Conservation (phyloP, 345 rosid genomes). For the Acer campestre region DNA sequence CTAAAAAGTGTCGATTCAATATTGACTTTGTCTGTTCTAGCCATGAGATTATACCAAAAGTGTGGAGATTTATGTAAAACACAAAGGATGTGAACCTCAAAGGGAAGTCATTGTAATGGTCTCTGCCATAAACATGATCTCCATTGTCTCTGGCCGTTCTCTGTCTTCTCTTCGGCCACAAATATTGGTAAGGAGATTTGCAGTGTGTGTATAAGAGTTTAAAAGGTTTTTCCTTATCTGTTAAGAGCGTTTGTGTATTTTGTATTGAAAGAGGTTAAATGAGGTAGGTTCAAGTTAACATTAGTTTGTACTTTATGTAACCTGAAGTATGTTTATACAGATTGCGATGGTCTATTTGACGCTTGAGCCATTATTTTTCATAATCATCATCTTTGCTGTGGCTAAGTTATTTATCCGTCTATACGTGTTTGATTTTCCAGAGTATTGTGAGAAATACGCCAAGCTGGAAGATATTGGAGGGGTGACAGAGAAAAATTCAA, state of each 20-base stretch:
- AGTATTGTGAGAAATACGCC: conserved; percentile 86
- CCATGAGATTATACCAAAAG: background rate
- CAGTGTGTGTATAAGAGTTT: background rate
- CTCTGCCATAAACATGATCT: background rate
- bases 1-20: too few species aligned
- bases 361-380: background rate
- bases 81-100: background rate
- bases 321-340: background rate
- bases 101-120: background rate
- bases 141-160: background rate
- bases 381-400: too few species aligned
- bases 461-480: conserved; percentile 68
- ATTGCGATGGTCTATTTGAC: background rate
- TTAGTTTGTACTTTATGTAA: background rate
- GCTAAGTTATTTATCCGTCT: background rate
- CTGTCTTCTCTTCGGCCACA: background rate
- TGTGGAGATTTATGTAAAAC: background rate
- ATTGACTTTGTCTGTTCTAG: background rate
- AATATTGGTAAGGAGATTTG: background rate
- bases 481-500: conserved; percentile 63
- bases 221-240: background rate
- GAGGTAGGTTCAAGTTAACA: background rate
- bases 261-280: background rate
- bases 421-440: conserved; percentile 33
- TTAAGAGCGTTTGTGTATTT: background rate